These are phyloP conservation scores for Bipolaris sorokiniana DNA, from an alignment of 2,329 filamentous ascomycete species.

Conservation along the genomic window DNA sequence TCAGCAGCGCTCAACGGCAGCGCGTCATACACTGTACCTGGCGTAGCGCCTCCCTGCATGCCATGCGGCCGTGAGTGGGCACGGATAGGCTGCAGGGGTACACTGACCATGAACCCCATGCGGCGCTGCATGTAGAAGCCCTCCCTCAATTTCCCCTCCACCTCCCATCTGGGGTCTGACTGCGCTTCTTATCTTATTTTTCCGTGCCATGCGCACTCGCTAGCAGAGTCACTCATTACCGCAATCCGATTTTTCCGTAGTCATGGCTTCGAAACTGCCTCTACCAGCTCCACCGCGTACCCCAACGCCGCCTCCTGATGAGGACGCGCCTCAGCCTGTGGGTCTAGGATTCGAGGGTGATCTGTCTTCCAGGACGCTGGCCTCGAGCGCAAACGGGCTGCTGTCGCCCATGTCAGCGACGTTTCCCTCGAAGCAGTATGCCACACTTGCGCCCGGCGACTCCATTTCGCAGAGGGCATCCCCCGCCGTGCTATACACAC, in stretches of 20 bases:
- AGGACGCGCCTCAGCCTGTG: constrained; percentile 49
- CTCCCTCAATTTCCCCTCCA: constrained; percentile 32
- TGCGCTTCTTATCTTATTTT: constrained; percentile 20
- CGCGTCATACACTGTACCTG: constrained; percentile 9
- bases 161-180: constrained; percentile 22
- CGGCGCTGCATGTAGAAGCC: constrained; percentile 27
- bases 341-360: constrained; percentile 45
- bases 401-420: constrained; percentile 50
- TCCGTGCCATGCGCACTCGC: constrained; percentile 20
- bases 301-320: constrained; percentile 67
- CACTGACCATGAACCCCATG: constrained; percentile 20
- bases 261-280: constrained; percentile 66
- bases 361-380: constrained; percentile 33
- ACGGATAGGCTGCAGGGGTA: constrained; percentile 28
- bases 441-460: constrained; percentile 42
- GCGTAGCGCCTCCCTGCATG: constrained; percentile 15
- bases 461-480: constrained; percentile 45
- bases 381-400: constrained; percentile 41
- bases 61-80: constrained; percentile 21
- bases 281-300: constrained; percentile 67
- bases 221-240: constrained; percentile 26
- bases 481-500: constrained; percentile 41
- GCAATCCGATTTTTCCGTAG: constrained; percentile 28
- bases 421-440: constrained; percentile 47
- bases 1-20: constrained; percentile 13